Base-by-base conservation (phyloP, 441 rosid species). In the Eruca vesicaria region DNA sequence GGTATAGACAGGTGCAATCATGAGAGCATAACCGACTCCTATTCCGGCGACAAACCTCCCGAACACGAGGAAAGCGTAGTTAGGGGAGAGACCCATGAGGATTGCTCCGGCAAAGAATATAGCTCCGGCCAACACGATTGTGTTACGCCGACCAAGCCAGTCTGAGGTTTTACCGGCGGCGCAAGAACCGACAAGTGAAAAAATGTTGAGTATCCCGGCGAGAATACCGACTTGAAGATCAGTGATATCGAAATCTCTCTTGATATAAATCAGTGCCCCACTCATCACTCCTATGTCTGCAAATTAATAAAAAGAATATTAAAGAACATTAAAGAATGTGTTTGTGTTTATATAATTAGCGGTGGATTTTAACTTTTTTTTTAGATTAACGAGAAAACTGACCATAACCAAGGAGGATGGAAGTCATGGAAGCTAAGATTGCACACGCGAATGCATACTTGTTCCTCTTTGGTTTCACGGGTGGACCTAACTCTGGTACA, bases 1-100 rank as follows among this genome's bases (percentile, higher is more conserved):
- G 1, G 95, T 94, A 74, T 92, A 94, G 7, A 94, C 97, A 0
- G 97, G 97, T n/a, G 97, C 97, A 5, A 94, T 90, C 97, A 92
- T 89, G 67, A 90, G 89, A 0, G 98, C 97, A 66, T 87, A 92
- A 9, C 97, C 98, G 9, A 92, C 95, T 21, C 98, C 98, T 2
- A 94, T n/a, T 0, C 98, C 98, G 5, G 98, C 97, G 0, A 91
- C 85, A 62, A 94, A 88, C 9, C 98, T 87, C 12, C 94, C 98
- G n/a, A 86, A 84, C 98, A 92, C 86, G 68, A 94, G 95, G 77
- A 94, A 92, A 36, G 86, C 85, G 41, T 90, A 94, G 75, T 79
- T 92, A 16, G 92, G 52, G 9, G 98, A 84, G 9, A 92, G 86
- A 3, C 97, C 98, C 98, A 92, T 92, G 3, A 92, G 88, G 48